Evolutionary conservation across 495 filamentous ascomycete genomes (phyloP), one percentile per base, ranked within the genome.

Genomic region (Xylaria venustula): DNA sequence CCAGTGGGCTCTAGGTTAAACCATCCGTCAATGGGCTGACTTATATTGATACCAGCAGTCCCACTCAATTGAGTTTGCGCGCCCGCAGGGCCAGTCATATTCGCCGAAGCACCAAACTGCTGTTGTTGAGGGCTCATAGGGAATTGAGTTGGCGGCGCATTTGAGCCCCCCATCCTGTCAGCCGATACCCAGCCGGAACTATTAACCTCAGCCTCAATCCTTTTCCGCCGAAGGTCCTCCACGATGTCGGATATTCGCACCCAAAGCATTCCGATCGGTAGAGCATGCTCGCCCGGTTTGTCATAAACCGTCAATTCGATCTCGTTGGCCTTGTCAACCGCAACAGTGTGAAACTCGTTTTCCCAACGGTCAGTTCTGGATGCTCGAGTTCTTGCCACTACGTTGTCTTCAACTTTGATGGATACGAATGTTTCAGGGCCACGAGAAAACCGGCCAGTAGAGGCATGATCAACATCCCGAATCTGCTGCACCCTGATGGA

Each of bases 261-360:
- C 94, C 94, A 99, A 6, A 97, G 81, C 83, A 99, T 87, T 56
- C 89, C 94, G 64, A 99, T 96, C 37, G 94, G 94, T 46, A 95
- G 83, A 2, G 93, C 88, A 65, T 95, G 89, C 59, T 96, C 92
- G 63, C 89, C 87, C 23, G 87, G 83, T 76, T 96, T 97, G 69
- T 99, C 94, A 73, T 98, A 99, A 30, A 98, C 93, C 0, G 91
- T 97, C 45, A 99, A 83, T 71, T 99, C 94, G 54, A 99, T 89
- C 75, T 99, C 94, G 72, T 99, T 97, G 51, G 95, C 94, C 77
- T 97, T 97, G 67, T 99, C 95, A 44, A 98, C 92, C 61, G 92
- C 89, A 58, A 98, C 86, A 47, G 85, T 90, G 71, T 97, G 94
- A 22, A 85, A 81, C 73, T 99, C 94, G 67, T 92, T 89, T 58